Evolutionary conservation across 768 basidiomycete genomes (phyloP), one percentile per base, ranked within the genome.

Genomic region (Rhodosporidiobolus sp.): DNA sequence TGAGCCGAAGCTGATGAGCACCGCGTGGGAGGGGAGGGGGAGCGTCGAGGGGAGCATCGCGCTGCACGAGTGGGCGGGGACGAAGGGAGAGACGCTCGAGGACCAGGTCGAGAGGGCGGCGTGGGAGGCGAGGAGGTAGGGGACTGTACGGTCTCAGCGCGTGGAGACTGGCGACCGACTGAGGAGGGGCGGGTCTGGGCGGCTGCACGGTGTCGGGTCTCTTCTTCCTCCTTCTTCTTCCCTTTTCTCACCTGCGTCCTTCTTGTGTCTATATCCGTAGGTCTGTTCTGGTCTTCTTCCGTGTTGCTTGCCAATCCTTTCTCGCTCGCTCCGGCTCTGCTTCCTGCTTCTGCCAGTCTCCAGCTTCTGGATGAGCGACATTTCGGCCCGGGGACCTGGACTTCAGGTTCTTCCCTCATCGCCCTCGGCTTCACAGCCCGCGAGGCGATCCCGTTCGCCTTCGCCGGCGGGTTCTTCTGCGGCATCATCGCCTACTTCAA

Each of bases 1-100:
- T 87, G 89, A 94, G 84, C 94, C 95, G 50, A 88, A 90, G 30
- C 79, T 99, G 58, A 90, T 99, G 88, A 93, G 90, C 73, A 91
- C 90, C 11, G 93, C 88, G 6, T 98, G 96, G 95, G 88, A 89
- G 54, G 61, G 85, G 83, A 50, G 83, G 82, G 84, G 45, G 85
- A 85, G 28, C 68, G 77, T 68, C 71, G 80, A 38, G 67, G 81
- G 56, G 87, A 85, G 88, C 54, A 86, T 99, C 32, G 95, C 94
- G 10, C 85, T 90, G 76, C 96, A 99, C 77, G 92, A 97, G 82
- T 99, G 94, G 92, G 96, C 94, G 81, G 94, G 73, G 10, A 65
- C 50, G 45, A 38, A 49, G 49, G 62, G 65, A 9, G 73, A 74
- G 62, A 46, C n/a, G 22, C 43, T 70, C 43, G 69, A 70, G 66